phyloP scores from a whole-genome alignment of 805 yeast genomes.

The Wickerhamomyces hampshirensis region DNA sequence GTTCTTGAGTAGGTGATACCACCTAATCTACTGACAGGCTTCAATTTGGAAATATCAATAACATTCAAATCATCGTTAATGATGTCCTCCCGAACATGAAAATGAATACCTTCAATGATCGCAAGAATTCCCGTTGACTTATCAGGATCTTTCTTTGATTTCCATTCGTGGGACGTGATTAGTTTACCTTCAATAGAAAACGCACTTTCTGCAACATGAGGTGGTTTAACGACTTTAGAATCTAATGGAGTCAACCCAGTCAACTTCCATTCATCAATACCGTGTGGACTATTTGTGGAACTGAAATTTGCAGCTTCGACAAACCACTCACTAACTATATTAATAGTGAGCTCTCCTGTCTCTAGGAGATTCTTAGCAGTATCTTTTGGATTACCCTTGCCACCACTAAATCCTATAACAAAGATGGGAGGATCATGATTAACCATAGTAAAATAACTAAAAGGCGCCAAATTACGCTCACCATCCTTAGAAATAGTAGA shows the following conservation, averaged over 20 bases:
- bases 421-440: slow-evolving; percentile 57
- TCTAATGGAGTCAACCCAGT: slow-evolving; percentile 46
- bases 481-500: slow-evolving; percentile 44
- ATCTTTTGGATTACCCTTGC: slow-evolving; percentile 38
- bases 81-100: slow-evolving; percentile 55
- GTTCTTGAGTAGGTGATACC: slow-evolving; percentile 44
- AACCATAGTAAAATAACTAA: slow-evolving; percentile 46
- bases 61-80: slow-evolving; percentile 33
- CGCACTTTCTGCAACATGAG: slow-evolving; percentile 58
- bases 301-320: slow-evolving; percentile 57
- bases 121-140: slow-evolving; percentile 30
- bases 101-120: slow-evolving; percentile 51
- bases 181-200: slow-evolving; percentile 55
- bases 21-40: slow-evolving; percentile 53
- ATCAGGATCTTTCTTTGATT: slow-evolving; percentile 33
- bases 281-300: slow-evolving; percentile 42
- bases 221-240: slow-evolving; percentile 43
- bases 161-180: slow-evolving; percentile 39
- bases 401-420: slow-evolving; percentile 42
- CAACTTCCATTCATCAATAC: slow-evolving; percentile 50
- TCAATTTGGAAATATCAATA: slow-evolving; percentile 42
- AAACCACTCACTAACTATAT: slow-evolving; percentile 59
- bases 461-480: slow-evolving; percentile 49
- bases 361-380: slow-evolving; percentile 43
- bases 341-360: slow-evolving; percentile 51